Percentiles rank a stretch among this genome's conserved stretches.
phyloP scores from a whole-genome alignment of 805 yeast species.

The Maudiozyma serrabonitensis region DNA sequence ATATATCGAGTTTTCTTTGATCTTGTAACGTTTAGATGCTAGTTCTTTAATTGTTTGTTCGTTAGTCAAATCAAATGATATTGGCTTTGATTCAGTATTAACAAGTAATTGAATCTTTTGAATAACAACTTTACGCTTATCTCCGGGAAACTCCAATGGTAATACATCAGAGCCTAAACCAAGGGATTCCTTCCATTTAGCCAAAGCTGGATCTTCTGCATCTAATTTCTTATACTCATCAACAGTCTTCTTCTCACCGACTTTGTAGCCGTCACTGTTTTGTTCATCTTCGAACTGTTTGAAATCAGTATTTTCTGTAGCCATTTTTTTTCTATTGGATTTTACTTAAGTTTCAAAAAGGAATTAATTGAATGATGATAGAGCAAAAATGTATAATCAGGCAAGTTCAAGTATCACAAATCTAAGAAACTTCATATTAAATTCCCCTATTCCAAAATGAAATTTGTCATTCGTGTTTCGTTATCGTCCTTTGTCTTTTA shows the following conservation, averaged over 20 bases:
- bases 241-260: constrained; percentile 57
- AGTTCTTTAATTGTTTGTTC: constrained; percentile 46
- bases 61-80: constrained; percentile 59
- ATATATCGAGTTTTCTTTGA: constrained; percentile 71
- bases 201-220: constrained; percentile 82
- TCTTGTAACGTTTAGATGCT: constrained; percentile 57
- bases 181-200: constrained; percentile 83
- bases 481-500: background rate
- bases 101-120: constrained; percentile 64
- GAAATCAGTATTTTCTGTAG: constrained; percentile 29
- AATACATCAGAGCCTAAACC: constrained; percentile 59
- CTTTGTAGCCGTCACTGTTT: constrained; percentile 22
- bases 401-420: no score
- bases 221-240: constrained; percentile 77
- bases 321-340: constrained; percentile 9
- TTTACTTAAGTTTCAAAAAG: no score
- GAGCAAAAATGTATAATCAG: no score
- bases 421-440: background rate
- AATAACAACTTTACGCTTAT: constrained; percentile 68
- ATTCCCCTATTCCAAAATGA: background rate
- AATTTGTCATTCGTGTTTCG: background rate
- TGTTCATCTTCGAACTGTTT: constrained; percentile 21
- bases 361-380: no score
- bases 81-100: constrained; percentile 55
- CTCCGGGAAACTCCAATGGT: constrained; percentile 57